Evolutionary conservation across 2,329 filamentous ascomycete species (phyloP).

Genomic region (Xylariaceae sp.): DNA sequence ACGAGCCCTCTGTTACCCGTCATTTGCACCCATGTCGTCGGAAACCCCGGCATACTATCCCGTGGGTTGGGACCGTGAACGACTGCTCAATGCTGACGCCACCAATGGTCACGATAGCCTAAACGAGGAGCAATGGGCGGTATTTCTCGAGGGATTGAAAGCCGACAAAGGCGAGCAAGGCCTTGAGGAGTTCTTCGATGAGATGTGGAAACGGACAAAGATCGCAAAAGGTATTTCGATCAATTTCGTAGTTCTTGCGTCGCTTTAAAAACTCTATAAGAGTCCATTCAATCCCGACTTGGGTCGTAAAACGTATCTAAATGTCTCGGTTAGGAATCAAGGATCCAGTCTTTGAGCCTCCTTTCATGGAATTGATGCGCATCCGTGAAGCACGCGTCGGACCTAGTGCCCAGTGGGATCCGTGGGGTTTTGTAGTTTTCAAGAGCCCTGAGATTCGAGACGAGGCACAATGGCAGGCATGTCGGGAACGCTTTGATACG

Average conservation of each 20-base stretch:
- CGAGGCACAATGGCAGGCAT: slow-evolving; percentile 18
- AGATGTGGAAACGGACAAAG: slow-evolving; percentile 21
- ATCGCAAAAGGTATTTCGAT: slow-evolving; percentile 10
- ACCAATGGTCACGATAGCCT: slow-evolving; percentile 8
- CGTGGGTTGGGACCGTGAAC: slow-evolving; percentile 27
- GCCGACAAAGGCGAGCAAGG: slow-evolving; percentile 24
- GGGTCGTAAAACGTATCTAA: background rate
- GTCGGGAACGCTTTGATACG: slow-evolving; percentile 21
- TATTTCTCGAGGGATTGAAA: slow-evolving; percentile 22
- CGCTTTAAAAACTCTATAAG: too few relatives aligned
- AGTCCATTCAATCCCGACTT: too few relatives aligned
- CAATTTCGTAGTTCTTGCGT: background rate
- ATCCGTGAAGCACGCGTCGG: slow-evolving; percentile 17
- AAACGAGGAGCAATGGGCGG: slow-evolving; percentile 13
- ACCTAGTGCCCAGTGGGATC: slow-evolving; percentile 15
- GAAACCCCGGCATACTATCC: slow-evolving; percentile 22
- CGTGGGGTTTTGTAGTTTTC: slow-evolving; percentile 28
- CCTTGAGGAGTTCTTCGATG: slow-evolving; percentile 23
- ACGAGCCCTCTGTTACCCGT: background rate
- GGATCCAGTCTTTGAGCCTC: slow-evolving; percentile 15
- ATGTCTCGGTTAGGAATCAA: slow-evolving; percentile 8
- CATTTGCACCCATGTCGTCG: slow-evolving; percentile 9
- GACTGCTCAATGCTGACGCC: slow-evolving; percentile 20
- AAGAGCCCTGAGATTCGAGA: slow-evolving; percentile 26
- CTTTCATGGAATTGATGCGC: slow-evolving; percentile 25